Percentiles rank a stretch among this genome's conserved stretches.
These are phyloP conservation scores for Euryodendron excelsum DNA, from an alignment of 148 eudicot genomes.

Conservation along the genomic window DNA sequence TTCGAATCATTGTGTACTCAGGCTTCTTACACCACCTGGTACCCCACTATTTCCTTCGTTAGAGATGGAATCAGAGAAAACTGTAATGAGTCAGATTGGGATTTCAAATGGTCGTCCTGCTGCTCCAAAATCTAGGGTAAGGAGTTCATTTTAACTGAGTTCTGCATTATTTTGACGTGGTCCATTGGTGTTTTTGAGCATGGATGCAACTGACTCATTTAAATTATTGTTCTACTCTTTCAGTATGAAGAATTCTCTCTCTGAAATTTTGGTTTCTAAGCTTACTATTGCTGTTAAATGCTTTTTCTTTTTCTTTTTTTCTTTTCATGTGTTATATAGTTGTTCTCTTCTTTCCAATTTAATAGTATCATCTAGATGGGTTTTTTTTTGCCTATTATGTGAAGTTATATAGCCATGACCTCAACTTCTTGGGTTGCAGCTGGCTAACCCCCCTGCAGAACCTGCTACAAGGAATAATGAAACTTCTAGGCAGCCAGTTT, in stretches of 20 bases:
- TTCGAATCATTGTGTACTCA: constrained; percentile 16
- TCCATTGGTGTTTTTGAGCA: background rate
- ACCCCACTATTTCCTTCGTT: constrained; percentile 61
- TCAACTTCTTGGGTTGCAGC: constrained; percentile 28
- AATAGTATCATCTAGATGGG: background rate
- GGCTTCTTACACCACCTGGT: constrained; percentile 66
- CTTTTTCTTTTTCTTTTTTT: too few species aligned
- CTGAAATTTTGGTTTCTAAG: background rate
- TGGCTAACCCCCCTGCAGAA: constrained; percentile 13
- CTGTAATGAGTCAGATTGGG: constrained; percentile 34
- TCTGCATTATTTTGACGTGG: background rate
- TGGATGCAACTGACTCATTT: background rate
- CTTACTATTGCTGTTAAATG: background rate
- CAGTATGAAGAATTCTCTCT: background rate
- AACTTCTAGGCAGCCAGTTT: constrained; percentile 18
- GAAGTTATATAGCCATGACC: background rate
- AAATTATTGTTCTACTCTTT: background rate
- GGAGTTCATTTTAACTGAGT: constrained; percentile 6
- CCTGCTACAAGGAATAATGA: constrained; percentile 16
- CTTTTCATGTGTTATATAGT: background rate
- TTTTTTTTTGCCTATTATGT: background rate
- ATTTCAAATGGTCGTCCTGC: constrained; percentile 41
- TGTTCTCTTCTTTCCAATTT: background rate
- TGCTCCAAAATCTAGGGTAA: constrained; percentile 48
- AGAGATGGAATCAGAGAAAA: constrained; percentile 48